A percentile compares a stretch with the other conserved stretches of the same genome.
phyloP scores from a whole-genome alignment of 495 filamentous ascomycete species.

The Chaetomidium leptoderma region DNA sequence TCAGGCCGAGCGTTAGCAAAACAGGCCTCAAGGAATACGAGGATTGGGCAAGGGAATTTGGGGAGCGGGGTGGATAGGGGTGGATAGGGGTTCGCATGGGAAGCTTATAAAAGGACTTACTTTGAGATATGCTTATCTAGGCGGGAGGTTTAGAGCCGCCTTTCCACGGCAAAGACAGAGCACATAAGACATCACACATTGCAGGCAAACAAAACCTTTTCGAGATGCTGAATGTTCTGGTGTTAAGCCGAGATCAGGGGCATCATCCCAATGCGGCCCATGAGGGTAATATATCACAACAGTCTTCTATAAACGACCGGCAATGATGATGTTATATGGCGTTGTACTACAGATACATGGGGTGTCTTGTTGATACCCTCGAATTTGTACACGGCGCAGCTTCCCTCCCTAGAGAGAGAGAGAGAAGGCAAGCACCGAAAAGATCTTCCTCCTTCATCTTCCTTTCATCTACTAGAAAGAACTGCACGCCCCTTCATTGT shows the following conservation, averaged over 20 bases:
- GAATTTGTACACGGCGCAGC: conserved; percentile 6
- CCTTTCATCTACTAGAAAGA: neutral
- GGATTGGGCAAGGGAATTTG: conserved; percentile 90
- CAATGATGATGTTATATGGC: neutral
- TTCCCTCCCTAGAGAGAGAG: neutral
- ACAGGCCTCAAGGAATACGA: conserved; percentile 82
- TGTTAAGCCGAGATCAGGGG: no score
- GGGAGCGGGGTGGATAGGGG: conserved; percentile 73
- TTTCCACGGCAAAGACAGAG: neutral
- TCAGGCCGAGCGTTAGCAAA: conserved; percentile 85
- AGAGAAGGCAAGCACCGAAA: neutral
- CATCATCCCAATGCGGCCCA: no score
- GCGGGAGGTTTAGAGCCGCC: no score
- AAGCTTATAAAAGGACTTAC: neutral
- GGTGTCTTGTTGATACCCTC: neutral
- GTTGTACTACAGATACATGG: conserved; percentile 11
- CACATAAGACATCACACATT: neutral
- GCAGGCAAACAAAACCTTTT: no score
- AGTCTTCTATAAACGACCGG: neutral
- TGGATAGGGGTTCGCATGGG: neutral
- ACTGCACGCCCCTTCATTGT: neutral
- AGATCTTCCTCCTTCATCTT: neutral
- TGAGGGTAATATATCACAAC: neutral
- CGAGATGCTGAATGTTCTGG: no score
- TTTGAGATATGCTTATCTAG: conserved; percentile 14